Evolutionary conservation across 164 flowering plant species (phyloP), one percentile per base, ranked within the genome.

Genomic region (Vitis rupestris): DNA sequence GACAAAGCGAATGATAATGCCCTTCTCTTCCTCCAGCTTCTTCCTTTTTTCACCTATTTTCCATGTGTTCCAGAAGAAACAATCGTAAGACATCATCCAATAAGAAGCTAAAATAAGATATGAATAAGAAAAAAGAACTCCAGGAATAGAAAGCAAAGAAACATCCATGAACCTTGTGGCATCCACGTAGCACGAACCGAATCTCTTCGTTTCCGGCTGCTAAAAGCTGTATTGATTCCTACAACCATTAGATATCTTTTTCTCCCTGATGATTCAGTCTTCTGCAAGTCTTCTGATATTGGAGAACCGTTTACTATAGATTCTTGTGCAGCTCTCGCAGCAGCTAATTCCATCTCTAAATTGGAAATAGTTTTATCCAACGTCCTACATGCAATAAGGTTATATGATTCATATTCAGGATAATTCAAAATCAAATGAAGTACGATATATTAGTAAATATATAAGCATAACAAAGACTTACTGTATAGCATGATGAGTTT

Each of bases 131-230:
- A 13, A 55, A 31, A 0, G 4, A 17, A 55, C 27, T 8, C 56
- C 9, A 14, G 12, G 30, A 61, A 49, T 19, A 52, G 44, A 54
- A 27, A 67, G 61, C 59, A 44, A 27, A 44, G 59, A 19, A 71
- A 8, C 6, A 27, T 53, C 23, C 15, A 70, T 9, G 54, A 66
- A 85, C 91, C 91, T 84, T 84, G 92, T 23, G 86, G 90, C 87
- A 88, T 80, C 92, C 92, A 88, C 2, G 92, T 86, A 16, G 84
- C 79, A 61, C 92, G 92, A 76, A 88, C 84, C 12, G 92, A 83
- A 75, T 88, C 90, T 72, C 92, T 76, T 78, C 92, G 77, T 74
- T 83, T 86, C 10, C 90, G 74, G 76, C 92, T 88, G 74, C 92
- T 88, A 71, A 88, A 88, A 64, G 90, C 92, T 12, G 92, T 88